Conservation (phyloP, 2,329 filamentous ascomycete genomes). For the Diaporthe vexans region DNA sequence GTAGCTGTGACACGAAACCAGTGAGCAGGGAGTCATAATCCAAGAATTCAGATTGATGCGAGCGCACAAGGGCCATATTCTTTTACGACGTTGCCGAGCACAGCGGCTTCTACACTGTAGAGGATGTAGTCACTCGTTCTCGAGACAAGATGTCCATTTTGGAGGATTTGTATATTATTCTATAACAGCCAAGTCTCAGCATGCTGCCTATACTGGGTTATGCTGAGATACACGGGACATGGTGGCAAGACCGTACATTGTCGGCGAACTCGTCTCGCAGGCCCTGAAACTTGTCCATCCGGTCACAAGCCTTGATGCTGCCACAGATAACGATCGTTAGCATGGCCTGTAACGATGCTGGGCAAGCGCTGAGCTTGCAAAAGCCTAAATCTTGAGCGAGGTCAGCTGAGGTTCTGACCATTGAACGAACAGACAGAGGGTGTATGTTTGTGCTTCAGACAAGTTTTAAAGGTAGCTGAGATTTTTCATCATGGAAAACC, state of each 20-base stretch:
- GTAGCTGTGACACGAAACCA: conserved; percentile 74
- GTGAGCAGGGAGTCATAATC: conserved; percentile 41
- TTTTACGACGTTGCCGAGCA: conserved; percentile 88
- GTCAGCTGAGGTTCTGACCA: conserved; percentile 36
- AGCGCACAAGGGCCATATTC: conserved; percentile 89
- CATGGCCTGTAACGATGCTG: conserved; percentile 10
- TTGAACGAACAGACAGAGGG: conserved; percentile 43
- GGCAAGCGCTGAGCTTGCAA: conserved; percentile 23
- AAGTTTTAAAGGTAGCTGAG: conserved; percentile 93
- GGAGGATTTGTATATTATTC: conserved; percentile 89
- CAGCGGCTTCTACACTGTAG: conserved; percentile 96
- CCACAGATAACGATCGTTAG: conserved; percentile 44
- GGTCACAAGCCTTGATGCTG: conserved; percentile 96
- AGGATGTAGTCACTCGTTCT: conserved; percentile 98
- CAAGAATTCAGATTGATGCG: background rate
- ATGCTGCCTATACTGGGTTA: conserved; percentile 50
- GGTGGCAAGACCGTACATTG: conserved; percentile 75
- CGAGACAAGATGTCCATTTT: conserved; percentile 95
- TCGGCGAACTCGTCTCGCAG: conserved; percentile 85
- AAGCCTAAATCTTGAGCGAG: conserved; percentile 43
- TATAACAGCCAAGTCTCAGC: conserved; percentile 70
- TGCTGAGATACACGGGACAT: conserved; percentile 49
- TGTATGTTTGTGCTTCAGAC: conserved; percentile 77
- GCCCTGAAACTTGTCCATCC: conserved; percentile 86
- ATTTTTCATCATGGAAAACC: conserved; percentile 97